Conservation (phyloP, 164 flowering plant species). For the Protea cynaroides region DNA sequence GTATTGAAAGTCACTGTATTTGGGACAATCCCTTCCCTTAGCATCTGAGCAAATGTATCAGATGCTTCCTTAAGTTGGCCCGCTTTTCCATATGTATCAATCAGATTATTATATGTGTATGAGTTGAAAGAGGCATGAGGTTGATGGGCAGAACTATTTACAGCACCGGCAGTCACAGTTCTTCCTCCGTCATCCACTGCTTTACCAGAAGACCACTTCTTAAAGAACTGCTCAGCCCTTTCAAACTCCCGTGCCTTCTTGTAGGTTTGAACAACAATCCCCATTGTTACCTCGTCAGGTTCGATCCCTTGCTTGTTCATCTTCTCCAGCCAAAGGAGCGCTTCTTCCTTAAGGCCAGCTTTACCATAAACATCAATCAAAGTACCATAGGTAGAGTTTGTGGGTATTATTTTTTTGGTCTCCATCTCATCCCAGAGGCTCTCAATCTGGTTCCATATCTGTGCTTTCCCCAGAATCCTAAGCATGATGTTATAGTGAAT, state of each 20-base stretch:
- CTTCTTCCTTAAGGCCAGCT: conserved; percentile 67
- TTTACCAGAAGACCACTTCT: conserved; percentile 55
- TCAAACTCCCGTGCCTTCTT: conserved; percentile 73
- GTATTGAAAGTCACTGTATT: conserved; percentile 88
- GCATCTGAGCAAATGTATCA: conserved; percentile 56
- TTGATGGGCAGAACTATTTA: conserved; percentile 8
- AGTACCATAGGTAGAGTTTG: conserved; percentile 84
- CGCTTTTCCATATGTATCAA: conserved; percentile 87
- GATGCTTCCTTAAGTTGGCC: conserved; percentile 80
- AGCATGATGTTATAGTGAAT: conserved; percentile 92
- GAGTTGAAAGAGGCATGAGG: conserved; percentile 37
- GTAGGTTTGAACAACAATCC: conserved; percentile 67
- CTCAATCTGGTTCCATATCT: conserved; percentile 52
- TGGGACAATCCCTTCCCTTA: conserved; percentile 61
- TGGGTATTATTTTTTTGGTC: conserved; percentile 36
- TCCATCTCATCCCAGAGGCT: conserved; percentile 70
- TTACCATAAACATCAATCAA: conserved; percentile 85
- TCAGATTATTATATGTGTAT: conserved; percentile 68
- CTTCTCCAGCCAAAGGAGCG: conserved; percentile 61
- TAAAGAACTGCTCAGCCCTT: conserved; percentile 74
- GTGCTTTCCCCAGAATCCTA: conserved; percentile 70
- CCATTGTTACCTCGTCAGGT: conserved; percentile 93
- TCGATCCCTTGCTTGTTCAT: conserved; percentile 69
- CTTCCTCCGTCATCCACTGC: conserved; percentile 9
- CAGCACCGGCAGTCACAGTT: conserved; percentile 1